Base-by-base conservation (phyloP, 352 stramenopile genomes). In the Phytophthora pinifolia region DNA sequence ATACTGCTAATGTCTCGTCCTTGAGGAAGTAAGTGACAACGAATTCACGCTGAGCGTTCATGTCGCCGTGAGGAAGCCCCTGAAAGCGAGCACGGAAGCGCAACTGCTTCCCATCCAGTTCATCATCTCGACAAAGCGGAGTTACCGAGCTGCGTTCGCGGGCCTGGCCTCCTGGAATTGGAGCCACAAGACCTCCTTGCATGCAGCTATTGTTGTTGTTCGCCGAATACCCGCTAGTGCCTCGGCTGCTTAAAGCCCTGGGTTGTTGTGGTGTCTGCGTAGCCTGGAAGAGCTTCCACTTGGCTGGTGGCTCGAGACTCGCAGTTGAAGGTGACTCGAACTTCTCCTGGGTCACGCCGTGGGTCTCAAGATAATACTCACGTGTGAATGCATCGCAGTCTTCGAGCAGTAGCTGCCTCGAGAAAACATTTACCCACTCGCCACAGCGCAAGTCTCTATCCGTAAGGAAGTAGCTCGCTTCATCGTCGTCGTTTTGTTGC, bases 371-470 rank as follows among this genome's bases (percentile, higher is more conserved):
- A 62, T 96, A 98, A 76, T 93, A 98, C 2, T 85, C 70, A 6
- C 80, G 74, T n/a, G 92, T 98, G 59, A 96, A 96, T 35, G 70
- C 63, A 59, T 98, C 90, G 65, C 92, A 98, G 56, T 94, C 83
- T 54, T 96, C 72, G 14, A 98, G 74, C 10, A 97, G 58, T n/a
- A 98, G 70, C n/a, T 61, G 57, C 6, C 88, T 76, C 12, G 91
- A 87, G 45, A 92, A 96, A 13, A 97, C 80, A 9, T 72, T 62
- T n/a, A 98, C 54, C 49, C 67, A 78, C 36, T 94, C 73, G 2
- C 93, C 93, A 39, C 86, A 97, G 32, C 77, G 70, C 33, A 97
- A 50, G 56, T 97, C 89, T 37, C 72, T 57, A 7, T 80, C 80
- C 1, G 54, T 74, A 20, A 95, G 47, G 27, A 79, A 78, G 17